phyloP scores from a whole-genome alignment of 129 eudicot species.

The Artemisia tridentata region DNA sequence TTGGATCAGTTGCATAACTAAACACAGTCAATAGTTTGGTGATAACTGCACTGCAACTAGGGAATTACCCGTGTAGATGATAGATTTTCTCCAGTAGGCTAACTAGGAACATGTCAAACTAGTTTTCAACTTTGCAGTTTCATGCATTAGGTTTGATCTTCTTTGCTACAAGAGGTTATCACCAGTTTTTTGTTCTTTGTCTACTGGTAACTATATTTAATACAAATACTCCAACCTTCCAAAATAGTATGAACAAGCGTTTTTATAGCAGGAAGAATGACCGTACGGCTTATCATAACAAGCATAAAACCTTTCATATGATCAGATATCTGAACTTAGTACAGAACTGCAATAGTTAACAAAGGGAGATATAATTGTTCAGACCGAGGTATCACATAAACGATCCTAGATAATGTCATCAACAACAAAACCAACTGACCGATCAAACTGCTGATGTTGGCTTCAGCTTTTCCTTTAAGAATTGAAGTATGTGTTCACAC shows the following conservation, averaged over 20 bases:
- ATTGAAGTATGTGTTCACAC: conserved; percentile 87
- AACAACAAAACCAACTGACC: conserved; percentile 21
- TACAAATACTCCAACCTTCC: not conserved
- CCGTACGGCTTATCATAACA: not conserved
- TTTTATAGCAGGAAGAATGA: not conserved
- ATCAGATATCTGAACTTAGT: conserved; percentile 15
- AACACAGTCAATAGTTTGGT: not conserved
- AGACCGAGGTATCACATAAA: not conserved
- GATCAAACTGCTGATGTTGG: conserved; percentile 43
- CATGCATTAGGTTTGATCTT: too few relatives aligned
- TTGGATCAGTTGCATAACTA: not conserved
- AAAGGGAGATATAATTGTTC: not conserved
- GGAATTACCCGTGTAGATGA: not conserved
- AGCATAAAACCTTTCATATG: conserved; percentile 19
- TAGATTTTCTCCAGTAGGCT: not conserved
- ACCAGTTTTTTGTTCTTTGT: conserved; percentile 1
- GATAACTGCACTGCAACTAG: not conserved
- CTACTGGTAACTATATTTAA: too few relatives aligned
- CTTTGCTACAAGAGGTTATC: too few relatives aligned
- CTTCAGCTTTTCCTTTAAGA: conserved; percentile 74
- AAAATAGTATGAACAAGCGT: not conserved
- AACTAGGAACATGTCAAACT: not conserved
- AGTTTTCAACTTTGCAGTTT: too few relatives aligned
- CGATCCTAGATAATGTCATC: conserved; percentile 4
- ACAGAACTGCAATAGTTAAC: conserved; percentile 18